Conservation (phyloP, 2,329 filamentous ascomycete species). For the Penicillium sp. region DNA sequence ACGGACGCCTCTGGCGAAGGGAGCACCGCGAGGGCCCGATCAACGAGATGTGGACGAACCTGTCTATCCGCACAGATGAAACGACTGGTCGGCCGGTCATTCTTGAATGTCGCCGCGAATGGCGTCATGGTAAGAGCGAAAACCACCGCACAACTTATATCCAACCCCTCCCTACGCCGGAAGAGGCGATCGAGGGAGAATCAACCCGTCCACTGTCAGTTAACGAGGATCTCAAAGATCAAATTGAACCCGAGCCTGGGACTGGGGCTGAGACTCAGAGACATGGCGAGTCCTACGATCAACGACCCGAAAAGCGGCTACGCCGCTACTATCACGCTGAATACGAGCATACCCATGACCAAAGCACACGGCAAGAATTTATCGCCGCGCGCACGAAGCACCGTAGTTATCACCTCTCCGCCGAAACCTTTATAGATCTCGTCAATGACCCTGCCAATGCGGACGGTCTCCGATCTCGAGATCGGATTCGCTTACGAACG, state of each 20-base stretch:
- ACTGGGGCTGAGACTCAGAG: too few species aligned
- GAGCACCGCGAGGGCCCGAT: slow-evolving; percentile 72
- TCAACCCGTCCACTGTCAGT: background rate
- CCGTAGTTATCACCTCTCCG: slow-evolving; percentile 46
- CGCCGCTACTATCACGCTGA: slow-evolving; percentile 46
- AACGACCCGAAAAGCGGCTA: slow-evolving; percentile 42
- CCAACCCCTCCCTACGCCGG: slow-evolving; percentile 40
- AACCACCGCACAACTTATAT: slow-evolving; percentile 70
- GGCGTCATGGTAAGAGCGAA: slow-evolving; percentile 60
- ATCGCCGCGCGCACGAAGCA: slow-evolving; percentile 51
- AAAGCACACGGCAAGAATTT: slow-evolving; percentile 40
- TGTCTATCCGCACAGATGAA: slow-evolving; percentile 67
- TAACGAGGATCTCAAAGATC: slow-evolving; percentile 25
- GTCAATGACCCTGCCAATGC: slow-evolving; percentile 44
- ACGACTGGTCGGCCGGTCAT: slow-evolving; percentile 62
- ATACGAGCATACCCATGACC: slow-evolving; percentile 33
- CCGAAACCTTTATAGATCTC: slow-evolving; percentile 48
- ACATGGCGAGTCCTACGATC: slow-evolving; percentile 35
- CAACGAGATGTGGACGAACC: slow-evolving; percentile 73
- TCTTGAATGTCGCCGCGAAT: slow-evolving; percentile 72
- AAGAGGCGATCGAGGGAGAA: slow-evolving; percentile 22
- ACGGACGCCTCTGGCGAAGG: slow-evolving; percentile 65
- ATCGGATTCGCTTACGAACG: slow-evolving; percentile 47
- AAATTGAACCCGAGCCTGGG: slow-evolving; percentile 19
- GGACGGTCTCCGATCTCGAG: slow-evolving; percentile 33